phyloP scores from a whole-genome alignment of 345 rosid genomes.

The Eucalyptus marginata region DNA sequence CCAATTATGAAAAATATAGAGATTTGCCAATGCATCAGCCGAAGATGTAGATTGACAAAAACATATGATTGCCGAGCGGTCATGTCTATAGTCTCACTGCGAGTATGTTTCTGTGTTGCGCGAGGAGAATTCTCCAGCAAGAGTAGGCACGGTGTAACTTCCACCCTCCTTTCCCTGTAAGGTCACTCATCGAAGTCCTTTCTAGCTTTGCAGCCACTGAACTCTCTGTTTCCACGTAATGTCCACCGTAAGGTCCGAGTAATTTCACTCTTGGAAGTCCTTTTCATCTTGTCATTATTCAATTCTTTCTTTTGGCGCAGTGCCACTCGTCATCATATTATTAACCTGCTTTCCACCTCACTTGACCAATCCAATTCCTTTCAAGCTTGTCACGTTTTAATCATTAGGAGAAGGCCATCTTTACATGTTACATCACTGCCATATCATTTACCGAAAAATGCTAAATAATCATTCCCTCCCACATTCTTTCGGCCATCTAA shows the following conservation, averaged over 20 bases:
- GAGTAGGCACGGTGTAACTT: fast-evolving
- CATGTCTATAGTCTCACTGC: background rate
- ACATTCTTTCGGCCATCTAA: too few species aligned
- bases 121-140: background rate
- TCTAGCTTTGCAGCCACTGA: background rate
- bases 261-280: background rate
- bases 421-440: background rate
- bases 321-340: too few species aligned
- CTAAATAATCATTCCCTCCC: background rate
- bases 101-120: background rate
- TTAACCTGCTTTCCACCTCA: too few species aligned
- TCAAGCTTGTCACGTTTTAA: background rate
- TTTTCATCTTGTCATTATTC: too few species aligned
- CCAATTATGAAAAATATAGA: background rate
- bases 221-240: too few species aligned
- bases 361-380: too few species aligned
- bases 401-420: too few species aligned
- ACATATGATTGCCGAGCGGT: background rate
- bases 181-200: background rate
- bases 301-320: too few species aligned
- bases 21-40: background rate
- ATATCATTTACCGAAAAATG: background rate
- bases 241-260: too few species aligned
- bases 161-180: background rate
- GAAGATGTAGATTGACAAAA: background rate